Evolutionary conservation across 352 stramenopile genomes (phyloP).

Genomic region (Phytopythium kandeliae): DNA sequence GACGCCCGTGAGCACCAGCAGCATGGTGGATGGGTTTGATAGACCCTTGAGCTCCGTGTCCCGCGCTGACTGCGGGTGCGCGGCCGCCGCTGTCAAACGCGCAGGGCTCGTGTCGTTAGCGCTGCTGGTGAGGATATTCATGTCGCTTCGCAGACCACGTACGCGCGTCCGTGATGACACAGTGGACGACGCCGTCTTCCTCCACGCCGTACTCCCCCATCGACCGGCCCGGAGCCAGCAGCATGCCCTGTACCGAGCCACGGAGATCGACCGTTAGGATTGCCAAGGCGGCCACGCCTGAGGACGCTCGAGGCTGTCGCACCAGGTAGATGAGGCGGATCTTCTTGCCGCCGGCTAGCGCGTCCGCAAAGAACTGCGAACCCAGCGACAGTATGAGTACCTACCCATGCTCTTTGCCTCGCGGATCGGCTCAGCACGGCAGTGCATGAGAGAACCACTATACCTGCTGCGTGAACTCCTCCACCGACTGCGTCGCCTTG

Average conservation of each 20-base stretch:
- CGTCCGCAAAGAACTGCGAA: slow-evolving; percentile 55
- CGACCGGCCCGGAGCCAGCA: slow-evolving; percentile 45
- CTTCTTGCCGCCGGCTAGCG: slow-evolving; percentile 45
- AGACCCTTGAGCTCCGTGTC: slow-evolving; percentile 46
- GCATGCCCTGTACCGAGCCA: slow-evolving; percentile 35
- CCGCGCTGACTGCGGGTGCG: slow-evolving; percentile 35
- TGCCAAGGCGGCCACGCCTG: no score
- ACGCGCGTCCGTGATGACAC: slow-evolving; percentile 67
- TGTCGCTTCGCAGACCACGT: slow-evolving; percentile 25
- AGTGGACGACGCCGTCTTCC: slow-evolving; percentile 69
- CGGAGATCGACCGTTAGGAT: not conserved
- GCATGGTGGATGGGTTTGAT: slow-evolving; percentile 45
- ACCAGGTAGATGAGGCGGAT: slow-evolving; percentile 80
- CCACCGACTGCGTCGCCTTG: slow-evolving; percentile 56
- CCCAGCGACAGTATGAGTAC: not conserved
- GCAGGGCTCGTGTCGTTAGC: no score
- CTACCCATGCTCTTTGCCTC: not conserved
- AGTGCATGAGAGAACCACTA: no score
- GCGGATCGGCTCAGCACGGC: no score
- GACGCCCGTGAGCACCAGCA: slow-evolving; percentile 57
- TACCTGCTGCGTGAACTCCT: slow-evolving; percentile 57
- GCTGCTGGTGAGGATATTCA: no score
- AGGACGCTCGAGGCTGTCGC: no score
- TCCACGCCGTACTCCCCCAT: slow-evolving; percentile 81
- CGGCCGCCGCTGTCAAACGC: slow-evolving; percentile 28